Percentiles rank a stretch among this genome's conserved stretches.
phyloP scores from a whole-genome alignment of 2,329 filamentous ascomycete genomes.

The Neofusicoccum ribis region DNA sequence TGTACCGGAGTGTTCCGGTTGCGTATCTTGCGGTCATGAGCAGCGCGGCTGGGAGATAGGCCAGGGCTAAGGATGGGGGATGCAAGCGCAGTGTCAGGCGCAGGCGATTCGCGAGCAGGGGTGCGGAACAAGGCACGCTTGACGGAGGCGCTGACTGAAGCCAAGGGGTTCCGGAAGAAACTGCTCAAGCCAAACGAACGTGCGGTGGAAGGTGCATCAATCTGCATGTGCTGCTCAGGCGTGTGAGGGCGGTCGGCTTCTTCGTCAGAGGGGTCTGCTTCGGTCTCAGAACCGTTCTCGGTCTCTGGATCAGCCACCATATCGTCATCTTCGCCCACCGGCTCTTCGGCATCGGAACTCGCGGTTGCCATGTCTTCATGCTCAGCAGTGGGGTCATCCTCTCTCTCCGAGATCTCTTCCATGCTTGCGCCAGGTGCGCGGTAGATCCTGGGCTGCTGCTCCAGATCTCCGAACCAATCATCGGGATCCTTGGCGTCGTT shows the following conservation, averaged over 20 bases:
- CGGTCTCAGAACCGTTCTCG: slow-evolving; percentile 8
- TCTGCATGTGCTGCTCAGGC: not conserved
- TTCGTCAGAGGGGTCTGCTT: not conserved
- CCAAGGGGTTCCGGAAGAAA: not conserved
- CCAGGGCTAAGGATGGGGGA: not conserved
- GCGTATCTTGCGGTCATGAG: slow-evolving; percentile 1
- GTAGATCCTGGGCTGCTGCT: not conserved
- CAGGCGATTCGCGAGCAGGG: not conserved
- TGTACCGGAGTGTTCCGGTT: not conserved
- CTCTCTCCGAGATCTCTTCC: slow-evolving; percentile 5
- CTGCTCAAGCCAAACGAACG: not conserved
- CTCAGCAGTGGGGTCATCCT: not conserved
- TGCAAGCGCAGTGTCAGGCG: not conserved
- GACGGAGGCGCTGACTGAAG: no score
- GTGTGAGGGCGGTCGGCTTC: not conserved
- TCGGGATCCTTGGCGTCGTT: not conserved
- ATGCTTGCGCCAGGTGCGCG: not conserved
- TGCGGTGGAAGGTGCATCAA: not conserved
- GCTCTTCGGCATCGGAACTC: not conserved
- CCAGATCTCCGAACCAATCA: slow-evolving; percentile 1
- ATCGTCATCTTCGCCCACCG: not conserved
- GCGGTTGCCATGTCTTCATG: not conserved
- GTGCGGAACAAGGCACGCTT: not conserved
- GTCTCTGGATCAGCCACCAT: not conserved
- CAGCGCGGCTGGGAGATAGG: not conserved